phyloP scores from a whole-genome alignment of 1,284 basidiomycete genomes.

The Taiwanofungus camphoratus region DNA sequence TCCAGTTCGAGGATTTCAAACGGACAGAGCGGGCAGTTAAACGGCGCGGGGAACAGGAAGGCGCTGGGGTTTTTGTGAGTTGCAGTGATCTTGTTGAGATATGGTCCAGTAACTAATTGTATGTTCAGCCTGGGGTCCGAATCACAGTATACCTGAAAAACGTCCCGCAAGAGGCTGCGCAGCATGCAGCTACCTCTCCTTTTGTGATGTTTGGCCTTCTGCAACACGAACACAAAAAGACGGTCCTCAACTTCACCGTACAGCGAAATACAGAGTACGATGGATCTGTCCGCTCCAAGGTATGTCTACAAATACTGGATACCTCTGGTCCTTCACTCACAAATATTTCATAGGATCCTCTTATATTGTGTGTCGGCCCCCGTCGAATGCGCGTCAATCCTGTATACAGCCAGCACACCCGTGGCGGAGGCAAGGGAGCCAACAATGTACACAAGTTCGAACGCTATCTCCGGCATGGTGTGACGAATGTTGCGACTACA shows the following conservation, averaged over 20 bases:
- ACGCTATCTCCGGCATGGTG: constrained; percentile 82
- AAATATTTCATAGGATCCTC: constrained; percentile 57
- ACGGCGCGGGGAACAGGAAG: constrained; percentile 56
- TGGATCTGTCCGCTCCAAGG: constrained; percentile 87
- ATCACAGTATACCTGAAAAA: constrained; percentile 72
- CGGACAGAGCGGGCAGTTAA: constrained; percentile 78
- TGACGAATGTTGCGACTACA: constrained; percentile 77
- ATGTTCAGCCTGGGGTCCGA: constrained; percentile 65
- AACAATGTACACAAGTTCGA: constrained; percentile 99
- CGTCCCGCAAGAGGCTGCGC: constrained; percentile 54
- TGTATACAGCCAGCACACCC: constrained; percentile 88
- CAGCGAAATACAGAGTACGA: constrained; percentile 95
- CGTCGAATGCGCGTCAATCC: constrained; percentile 83
- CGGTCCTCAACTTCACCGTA: constrained; percentile 89
- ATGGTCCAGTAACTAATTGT: not conserved
- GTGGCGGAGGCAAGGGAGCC: constrained; percentile 82
- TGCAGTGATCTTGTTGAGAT: constrained; percentile 29
- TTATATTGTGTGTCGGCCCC: constrained; percentile 87
- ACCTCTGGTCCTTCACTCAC: constrained; percentile 2
- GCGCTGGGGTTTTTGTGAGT: constrained; percentile 59
- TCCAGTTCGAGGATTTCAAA: constrained; percentile 95
- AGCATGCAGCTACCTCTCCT: constrained; percentile 36
- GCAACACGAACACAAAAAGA: constrained; percentile 95
- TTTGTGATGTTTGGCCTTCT: constrained; percentile 81
- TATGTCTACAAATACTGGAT: constrained; percentile 29